These are phyloP conservation scores for Microbotryum scabiosae DNA, from an alignment of 1,284 basidiomycete genomes.

Conservation along the genomic window DNA sequence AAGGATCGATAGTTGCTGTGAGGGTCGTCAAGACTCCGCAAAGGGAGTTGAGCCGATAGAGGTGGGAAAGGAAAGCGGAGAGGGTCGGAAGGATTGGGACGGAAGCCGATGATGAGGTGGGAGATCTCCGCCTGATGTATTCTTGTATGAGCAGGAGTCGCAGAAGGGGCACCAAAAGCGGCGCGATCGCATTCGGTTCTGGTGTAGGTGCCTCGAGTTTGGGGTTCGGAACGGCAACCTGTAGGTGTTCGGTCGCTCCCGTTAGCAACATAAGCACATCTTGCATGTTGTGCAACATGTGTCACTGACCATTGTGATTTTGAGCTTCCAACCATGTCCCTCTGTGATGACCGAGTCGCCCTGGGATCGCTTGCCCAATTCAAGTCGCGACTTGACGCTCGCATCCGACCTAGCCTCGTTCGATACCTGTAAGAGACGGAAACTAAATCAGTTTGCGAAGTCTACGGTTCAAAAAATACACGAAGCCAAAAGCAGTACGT, in stretches of 20 bases:
- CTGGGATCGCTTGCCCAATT: conserved; percentile 5
- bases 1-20: not conserved
- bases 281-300: not conserved
- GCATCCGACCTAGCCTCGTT: conserved; percentile 7
- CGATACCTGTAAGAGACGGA: conserved; percentile 7
- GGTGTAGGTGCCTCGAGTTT: not conserved
- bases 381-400: conserved; percentile 7
- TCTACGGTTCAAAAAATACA: not conserved
- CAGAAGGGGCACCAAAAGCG: conserved; percentile 9
- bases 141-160: conserved; percentile 27
- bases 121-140: conserved; percentile 8
- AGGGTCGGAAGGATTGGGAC: conserved; percentile 12
- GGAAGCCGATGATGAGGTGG: not conserved
- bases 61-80: conserved; percentile 13
- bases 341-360: conserved; percentile 15
- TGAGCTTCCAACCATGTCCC: conserved; percentile 5
- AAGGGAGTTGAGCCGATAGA: conserved; percentile 2
- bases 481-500: not conserved
- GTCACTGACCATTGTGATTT: conserved; percentile 12
- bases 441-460: too few species aligned
- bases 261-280: not conserved
- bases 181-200: not conserved
- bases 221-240: not conserved
- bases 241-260: not conserved
- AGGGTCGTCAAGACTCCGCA: not conserved